phyloP scores from a whole-genome alignment of 208 protist species.

The Trypanosoma lewisi region DNA sequence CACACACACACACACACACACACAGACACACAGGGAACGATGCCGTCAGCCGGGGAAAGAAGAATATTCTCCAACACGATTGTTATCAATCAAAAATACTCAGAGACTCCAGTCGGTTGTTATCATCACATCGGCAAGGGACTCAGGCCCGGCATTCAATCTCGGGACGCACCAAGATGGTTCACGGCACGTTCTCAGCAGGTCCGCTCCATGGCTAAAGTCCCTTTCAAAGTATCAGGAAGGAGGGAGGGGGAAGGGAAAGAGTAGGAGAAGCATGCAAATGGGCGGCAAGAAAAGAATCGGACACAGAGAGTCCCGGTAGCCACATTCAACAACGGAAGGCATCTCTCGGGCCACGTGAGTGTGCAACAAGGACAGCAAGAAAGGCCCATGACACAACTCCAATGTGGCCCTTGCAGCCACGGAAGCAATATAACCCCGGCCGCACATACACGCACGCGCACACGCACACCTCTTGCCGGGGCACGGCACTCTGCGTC shows the following conservation, averaged over 20 bases:
- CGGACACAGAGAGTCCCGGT: background rate
- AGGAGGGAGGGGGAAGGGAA: background rate
- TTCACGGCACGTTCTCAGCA: constrained; percentile 9
- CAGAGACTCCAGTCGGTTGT: constrained; percentile 29
- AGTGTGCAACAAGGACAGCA: background rate
- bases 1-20: background rate
- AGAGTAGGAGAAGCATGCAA: background rate
- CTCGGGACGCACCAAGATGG: constrained; percentile 30
- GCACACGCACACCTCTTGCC: background rate
- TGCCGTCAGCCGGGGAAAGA: constrained; percentile 29
- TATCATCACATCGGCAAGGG: constrained; percentile 13
- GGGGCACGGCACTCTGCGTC: background rate
- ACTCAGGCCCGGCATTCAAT: background rate
- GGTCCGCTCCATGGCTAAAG: constrained; percentile 22
- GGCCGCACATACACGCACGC: background rate
- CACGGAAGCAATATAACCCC: too few relatives aligned
- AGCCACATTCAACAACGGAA: background rate
- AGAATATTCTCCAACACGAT: constrained; percentile 28
- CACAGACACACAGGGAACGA: background rate
- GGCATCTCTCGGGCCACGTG: background rate
- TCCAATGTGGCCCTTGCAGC: background rate
- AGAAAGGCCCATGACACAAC: background rate
- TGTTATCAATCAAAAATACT: constrained; percentile 17
- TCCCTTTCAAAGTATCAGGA: background rate
- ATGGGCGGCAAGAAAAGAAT: background rate